A percentile compares a stretch with the other conserved stretches of the same genome.
phyloP scores from a whole-genome alignment of 257 asterid species.

The Salvia miltiorrhiza region DNA sequence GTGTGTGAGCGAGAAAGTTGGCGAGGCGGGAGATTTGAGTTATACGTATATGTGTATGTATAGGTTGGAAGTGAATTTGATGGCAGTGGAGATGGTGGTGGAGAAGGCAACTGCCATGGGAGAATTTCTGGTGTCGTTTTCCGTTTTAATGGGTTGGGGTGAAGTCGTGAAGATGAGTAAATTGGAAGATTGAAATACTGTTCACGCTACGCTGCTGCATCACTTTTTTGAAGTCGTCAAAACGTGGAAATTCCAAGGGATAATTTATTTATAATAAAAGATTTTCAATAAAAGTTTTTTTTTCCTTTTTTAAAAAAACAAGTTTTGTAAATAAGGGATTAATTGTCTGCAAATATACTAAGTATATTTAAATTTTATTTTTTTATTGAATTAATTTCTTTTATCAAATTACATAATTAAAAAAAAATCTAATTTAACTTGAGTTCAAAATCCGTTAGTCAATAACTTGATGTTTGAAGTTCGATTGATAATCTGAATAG shows the following conservation, averaged over 20 bases:
- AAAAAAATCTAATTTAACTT: too few species aligned
- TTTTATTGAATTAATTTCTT: too few species aligned
- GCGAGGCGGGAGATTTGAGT: conserved; percentile 4
- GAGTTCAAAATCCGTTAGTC: too few species aligned
- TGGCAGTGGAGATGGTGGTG: conserved; percentile 29
- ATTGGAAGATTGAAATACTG: conserved; percentile 10
- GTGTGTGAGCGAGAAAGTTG: neutral
- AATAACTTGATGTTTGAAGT: too few species aligned
- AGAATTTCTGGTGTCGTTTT: conserved; percentile 22
- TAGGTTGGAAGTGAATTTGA: neutral
- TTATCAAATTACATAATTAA: too few species aligned
- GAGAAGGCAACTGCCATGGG: conserved; percentile 31
- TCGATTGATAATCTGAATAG: too few species aligned
- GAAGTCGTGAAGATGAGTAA: conserved; percentile 3
- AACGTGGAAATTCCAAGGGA: neutral
- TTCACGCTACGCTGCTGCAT: conserved; percentile 16
- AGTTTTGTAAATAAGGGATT: too few species aligned
- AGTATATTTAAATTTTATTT: too few species aligned
- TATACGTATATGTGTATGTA: conserved; percentile 19
- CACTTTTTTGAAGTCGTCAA: neutral
- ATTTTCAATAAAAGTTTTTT: neutral
- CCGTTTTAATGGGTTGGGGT: neutral
- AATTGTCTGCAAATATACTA: too few species aligned
- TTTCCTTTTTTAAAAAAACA: too few species aligned
- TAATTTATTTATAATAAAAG: neutral